A percentile compares a stretch with the other conserved stretches of the same genome.
Conservation (phyloP, 306 rosid genomes). For the Prosopis cineraria region DNA sequence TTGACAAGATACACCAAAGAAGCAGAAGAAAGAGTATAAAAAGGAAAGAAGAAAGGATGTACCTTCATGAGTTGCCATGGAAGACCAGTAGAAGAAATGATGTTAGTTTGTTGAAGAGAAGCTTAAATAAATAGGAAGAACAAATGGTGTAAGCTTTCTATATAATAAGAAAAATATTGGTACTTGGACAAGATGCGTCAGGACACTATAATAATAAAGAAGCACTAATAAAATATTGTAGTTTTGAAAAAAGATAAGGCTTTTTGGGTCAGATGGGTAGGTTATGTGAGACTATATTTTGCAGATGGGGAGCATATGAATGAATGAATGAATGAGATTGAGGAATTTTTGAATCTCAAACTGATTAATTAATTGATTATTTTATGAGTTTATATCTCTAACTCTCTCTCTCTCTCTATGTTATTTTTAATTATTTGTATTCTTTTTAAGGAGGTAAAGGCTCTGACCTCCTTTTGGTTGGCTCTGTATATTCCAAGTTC, state of each 20-base stretch:
- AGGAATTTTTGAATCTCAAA: slow-evolving; percentile 50
- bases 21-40: slow-evolving; percentile 11
- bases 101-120: slow-evolving; percentile 47
- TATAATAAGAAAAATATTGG: slow-evolving; percentile 53
- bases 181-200: slow-evolving; percentile 52
- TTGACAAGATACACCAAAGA: background rate
- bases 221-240: slow-evolving; percentile 44
- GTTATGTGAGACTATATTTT: slow-evolving; percentile 49
- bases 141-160: slow-evolving; percentile 43
- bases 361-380: slow-evolving; percentile 27
- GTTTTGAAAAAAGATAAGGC: slow-evolving; percentile 77
- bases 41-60: slow-evolving; percentile 39
- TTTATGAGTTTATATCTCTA: background rate
- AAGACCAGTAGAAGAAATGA: slow-evolving; percentile 37
- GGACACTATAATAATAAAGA: slow-evolving; percentile 37
- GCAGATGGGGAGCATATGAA: slow-evolving; percentile 64
- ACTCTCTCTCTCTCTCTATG: background rate
- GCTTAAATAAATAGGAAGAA: slow-evolving; percentile 54
- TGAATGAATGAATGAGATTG: slow-evolving; percentile 40
- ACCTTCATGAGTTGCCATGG: slow-evolving; percentile 61
- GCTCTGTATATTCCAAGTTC: slow-evolving; percentile 71
- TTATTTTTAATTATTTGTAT: slow-evolving; percentile 25
- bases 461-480: slow-evolving; percentile 83
- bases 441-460: slow-evolving; percentile 66
- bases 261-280: slow-evolving; percentile 75